A percentile compares a stretch with the other conserved stretches of the same genome.
phyloP scores from a whole-genome alignment of 2,329 filamentous ascomycete species.

The Fusarium scirpi region DNA sequence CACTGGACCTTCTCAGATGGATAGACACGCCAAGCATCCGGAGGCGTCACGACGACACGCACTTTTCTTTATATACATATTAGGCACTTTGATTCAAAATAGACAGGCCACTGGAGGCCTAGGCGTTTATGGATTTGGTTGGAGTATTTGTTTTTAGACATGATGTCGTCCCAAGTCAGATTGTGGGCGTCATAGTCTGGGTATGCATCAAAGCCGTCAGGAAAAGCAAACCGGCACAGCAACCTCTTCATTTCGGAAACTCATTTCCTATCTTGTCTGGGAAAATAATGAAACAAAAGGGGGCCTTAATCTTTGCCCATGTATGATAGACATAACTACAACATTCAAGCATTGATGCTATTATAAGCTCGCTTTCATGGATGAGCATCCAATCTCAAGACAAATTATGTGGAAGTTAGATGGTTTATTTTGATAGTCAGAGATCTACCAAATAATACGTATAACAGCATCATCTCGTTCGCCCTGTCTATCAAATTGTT shows the following conservation, averaged over 20 bases:
- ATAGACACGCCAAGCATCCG: conserved; percentile 30
- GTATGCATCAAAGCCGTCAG: neutral
- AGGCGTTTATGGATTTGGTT: conserved; percentile 22
- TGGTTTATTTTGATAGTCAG: neutral
- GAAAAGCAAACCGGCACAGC: neutral
- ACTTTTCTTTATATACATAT: conserved; percentile 30
- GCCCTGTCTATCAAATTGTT: neutral
- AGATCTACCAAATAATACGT: neutral
- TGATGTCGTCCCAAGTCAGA: neutral
- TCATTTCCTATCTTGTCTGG: neutral
- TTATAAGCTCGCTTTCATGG: neutral
- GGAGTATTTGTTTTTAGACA: conserved; percentile 15
- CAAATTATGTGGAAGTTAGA: neutral
- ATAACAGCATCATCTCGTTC: neutral
- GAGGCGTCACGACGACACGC: conserved; percentile 40
- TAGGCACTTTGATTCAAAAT: conserved; percentile 30
- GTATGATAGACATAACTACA: conserved; percentile 1
- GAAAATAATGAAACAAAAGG: conserved; percentile 3
- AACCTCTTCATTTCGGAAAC: conserved; percentile 8
- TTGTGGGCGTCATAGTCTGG: neutral
- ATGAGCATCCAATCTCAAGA: neutral
- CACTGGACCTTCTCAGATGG: conserved; percentile 23
- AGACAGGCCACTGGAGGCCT: conserved; percentile 31
- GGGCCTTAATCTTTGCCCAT: conserved; percentile 1
- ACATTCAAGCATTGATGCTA: neutral